These are phyloP conservation scores for Flaveria robusta DNA, from an alignment of 129 eudicot genomes.

Conservation along the genomic window DNA sequence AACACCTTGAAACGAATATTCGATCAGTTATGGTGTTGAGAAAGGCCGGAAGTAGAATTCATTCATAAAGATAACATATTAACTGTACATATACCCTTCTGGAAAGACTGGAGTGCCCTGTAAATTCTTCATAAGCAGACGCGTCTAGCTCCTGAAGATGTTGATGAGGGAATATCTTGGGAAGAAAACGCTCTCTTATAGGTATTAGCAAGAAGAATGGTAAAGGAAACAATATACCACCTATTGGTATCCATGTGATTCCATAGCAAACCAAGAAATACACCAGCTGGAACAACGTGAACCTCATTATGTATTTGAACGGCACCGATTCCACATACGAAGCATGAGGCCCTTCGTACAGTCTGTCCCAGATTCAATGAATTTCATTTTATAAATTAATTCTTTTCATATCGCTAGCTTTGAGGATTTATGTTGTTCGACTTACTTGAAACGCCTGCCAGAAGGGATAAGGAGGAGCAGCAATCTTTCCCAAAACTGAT, in stretches of 20 bases:
- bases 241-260: slow-evolving; percentile 87
- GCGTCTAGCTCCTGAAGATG: slow-evolving; percentile 77
- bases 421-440: background rate
- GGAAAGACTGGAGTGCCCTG: slow-evolving; percentile 51
- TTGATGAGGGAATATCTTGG: slow-evolving; percentile 57
- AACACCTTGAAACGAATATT: slow-evolving; percentile 32
- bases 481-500: slow-evolving; percentile 72
- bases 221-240: slow-evolving; percentile 80
- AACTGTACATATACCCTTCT: too few species aligned
- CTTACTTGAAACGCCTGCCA: slow-evolving; percentile 63
- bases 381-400: too few species aligned
- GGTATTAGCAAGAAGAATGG: slow-evolving; percentile 71
- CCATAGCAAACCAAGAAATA: slow-evolving; percentile 76
- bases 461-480: slow-evolving; percentile 63
- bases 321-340: slow-evolving; percentile 71
- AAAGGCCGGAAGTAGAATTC: background rate
- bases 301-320: slow-evolving; percentile 53
- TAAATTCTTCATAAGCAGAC: slow-evolving; percentile 74
- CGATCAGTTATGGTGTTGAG: background rate
- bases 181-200: slow-evolving; percentile 70
- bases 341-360: slow-evolving; percentile 57
- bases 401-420: too few species aligned
- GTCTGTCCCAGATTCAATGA: slow-evolving; percentile 44
- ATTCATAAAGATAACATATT: slow-evolving; percentile 13
- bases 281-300: slow-evolving; percentile 63